Conservation (phyloP, 2,329 filamentous ascomycete genomes). For the Zymoseptoria crescenta region DNA sequence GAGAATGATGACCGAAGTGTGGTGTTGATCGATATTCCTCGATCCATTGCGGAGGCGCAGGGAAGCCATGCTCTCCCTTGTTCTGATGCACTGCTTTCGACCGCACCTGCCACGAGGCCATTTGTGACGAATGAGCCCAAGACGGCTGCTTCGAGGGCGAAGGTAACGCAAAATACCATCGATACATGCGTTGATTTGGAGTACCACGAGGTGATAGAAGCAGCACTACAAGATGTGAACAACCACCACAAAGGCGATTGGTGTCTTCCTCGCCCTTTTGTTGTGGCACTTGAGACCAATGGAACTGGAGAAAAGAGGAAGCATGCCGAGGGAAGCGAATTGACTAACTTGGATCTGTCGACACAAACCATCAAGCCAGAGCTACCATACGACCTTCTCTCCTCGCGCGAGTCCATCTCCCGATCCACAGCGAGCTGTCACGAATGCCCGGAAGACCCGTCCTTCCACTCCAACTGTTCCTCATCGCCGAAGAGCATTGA, state of each 20-base stretch:
- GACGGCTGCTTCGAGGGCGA: constrained; percentile 37
- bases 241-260: constrained; percentile 21
- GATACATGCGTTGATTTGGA: constrained; percentile 28
- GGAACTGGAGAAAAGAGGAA: constrained; percentile 18
- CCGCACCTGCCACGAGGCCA: constrained; percentile 37
- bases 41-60: constrained; percentile 61
- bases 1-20: constrained; percentile 44
- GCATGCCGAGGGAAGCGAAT: constrained; percentile 1
- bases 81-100: constrained; percentile 41
- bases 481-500: background rate
- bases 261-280: constrained; percentile 27
- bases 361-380: background rate
- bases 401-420: background rate
- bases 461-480: background rate
- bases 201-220: constrained; percentile 33
- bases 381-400: background rate
- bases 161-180: constrained; percentile 29
- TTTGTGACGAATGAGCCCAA: constrained; percentile 53
- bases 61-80: constrained; percentile 35
- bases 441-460: background rate
- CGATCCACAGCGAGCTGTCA: background rate
- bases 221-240: constrained; percentile 33
- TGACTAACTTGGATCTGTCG: background rate
- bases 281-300: background rate
- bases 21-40: constrained; percentile 60